Base-by-base conservation (phyloP, 768 basidiomycete species). In the Amanita phalloides region DNA sequence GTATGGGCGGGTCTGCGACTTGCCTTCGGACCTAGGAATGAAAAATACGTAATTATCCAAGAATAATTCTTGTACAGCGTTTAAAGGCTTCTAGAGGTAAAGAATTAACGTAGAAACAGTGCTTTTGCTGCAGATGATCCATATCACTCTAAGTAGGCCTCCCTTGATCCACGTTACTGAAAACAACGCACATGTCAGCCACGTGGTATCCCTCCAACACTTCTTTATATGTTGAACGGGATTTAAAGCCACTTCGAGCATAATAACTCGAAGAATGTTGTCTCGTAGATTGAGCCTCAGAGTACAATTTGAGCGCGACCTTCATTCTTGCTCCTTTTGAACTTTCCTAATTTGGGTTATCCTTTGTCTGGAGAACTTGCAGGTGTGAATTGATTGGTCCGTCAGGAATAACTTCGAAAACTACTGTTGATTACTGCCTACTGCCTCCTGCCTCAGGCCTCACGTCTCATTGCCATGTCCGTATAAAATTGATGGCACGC, bases 1-100 rank as follows among this genome's bases (percentile, higher is more conserved):
- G 70, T 90, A 26, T 89, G 84, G 74, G 89, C 92, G 0, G 86
- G 86, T n/a, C 69, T 94, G 62, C 72, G 84, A 58, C 75, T 84
- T 57, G 82, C 86, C 3, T 77, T 90, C 53, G 84, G 84, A 10
- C 62, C 75, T 51, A 68, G 71, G 38, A 61, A 65, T 7, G 76
- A 79, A 5, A 76, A 71, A 10, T 78, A 73, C 66, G 73, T 69
- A 39, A 72, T 87, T 49, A 68, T 76, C 52, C 85, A 86, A 60
- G 78, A 84, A 62, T 86, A 69, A 62, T 39, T 8, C 8, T 49
- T 36, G 5, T 41, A 17, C 23, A 35, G 36, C 46, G 33, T 37
- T 26, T 37, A 20, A 7, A 21, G 20, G 11, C n/a, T 35, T 33
- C 17, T 30, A 37, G 35, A 35, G 45, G 38, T 48, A 36, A 10